Evolutionary conservation across 768 basidiomycete genomes (phyloP), one percentile per base, ranked within the genome.

Genomic region (Neoboletus magnificus): DNA sequence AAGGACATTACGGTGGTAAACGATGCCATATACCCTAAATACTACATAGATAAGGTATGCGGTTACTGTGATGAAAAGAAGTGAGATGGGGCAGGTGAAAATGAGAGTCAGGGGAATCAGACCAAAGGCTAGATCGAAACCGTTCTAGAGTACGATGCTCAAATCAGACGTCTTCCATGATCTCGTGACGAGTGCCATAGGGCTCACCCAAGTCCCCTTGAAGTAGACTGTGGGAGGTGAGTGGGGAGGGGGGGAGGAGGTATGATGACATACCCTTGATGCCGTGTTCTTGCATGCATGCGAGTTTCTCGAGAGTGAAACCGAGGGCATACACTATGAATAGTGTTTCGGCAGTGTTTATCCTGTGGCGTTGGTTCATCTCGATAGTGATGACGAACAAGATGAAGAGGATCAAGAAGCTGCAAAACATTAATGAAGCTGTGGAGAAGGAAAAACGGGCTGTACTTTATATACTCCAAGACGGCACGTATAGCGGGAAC

Each of bases 251-350:
- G 22, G 40, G 16, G 33, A 20, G 11, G 15, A 20, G 27, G 15
- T 3, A 13, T 18, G 23, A 47, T 45, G 23, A 40, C 67, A 39
- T 42, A 89, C 94, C 91, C 82, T 81, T 85, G 46, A 98, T 85
- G 5, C 94, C 95, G 66, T 93, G 93, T 68, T 98, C 94, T 68
- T 97, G 91, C 86, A 96, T 93, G 4, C 93, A 88, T 22, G 95
- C 95, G 10, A 95, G 75, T 68, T 93, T 96, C 68, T 98, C 95
- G 20, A 98, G 77, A 1, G 91, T 83, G 70, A 97, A 98, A 0
- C 94, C 94, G 62, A 86, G 73, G 2, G 82, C 78, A 65, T 87
- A 89, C 4, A 82, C 61, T 83, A 97, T 93, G 69, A 98, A 98
- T 1, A 81, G 45, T 1, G 79, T 62, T 67, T 98, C 95, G 4